These are phyloP conservation scores for Neofusicoccum umdonicola DNA, from an alignment of 2,329 filamentous ascomycete genomes.

Conservation along the genomic window DNA sequence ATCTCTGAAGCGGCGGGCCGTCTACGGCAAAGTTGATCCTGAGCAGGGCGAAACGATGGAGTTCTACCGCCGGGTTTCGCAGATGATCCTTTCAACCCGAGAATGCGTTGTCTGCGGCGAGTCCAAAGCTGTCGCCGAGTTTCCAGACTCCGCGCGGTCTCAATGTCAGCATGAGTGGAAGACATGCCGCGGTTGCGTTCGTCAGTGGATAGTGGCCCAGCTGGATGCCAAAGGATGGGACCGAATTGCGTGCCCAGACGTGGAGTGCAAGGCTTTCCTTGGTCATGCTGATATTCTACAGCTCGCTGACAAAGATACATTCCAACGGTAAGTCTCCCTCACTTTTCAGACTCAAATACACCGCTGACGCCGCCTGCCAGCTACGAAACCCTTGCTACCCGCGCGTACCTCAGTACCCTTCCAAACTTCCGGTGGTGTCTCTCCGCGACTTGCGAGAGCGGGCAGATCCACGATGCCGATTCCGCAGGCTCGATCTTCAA, in stretches of 20 bases:
- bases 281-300: slow-evolving; percentile 46
- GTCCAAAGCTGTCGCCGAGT: neutral
- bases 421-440: slow-evolving; percentile 56
- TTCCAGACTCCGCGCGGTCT: neutral
- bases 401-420: slow-evolving; percentile 44
- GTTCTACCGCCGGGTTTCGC: neutral
- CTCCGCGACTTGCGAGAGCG: slow-evolving; percentile 47
- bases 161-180: slow-evolving; percentile 33
- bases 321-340: slow-evolving; percentile 38
- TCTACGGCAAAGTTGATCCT: neutral
- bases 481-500: slow-evolving; percentile 41
- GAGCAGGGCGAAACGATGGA: neutral
- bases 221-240: slow-evolving; percentile 42
- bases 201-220: slow-evolving; percentile 39
- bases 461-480: slow-evolving; percentile 52
- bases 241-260: slow-evolving; percentile 49
- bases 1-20: neutral
- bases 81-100: neutral
- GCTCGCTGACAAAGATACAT: slow-evolving; percentile 46
- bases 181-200: slow-evolving; percentile 39
- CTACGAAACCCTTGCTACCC: slow-evolving; percentile 45
- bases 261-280: slow-evolving; percentile 47
- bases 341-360: neutral
- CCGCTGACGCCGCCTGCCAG: slow-evolving; percentile 1
- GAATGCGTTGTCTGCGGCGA: slow-evolving; percentile 1